These are phyloP conservation scores for Venturia aucupariae DNA, from an alignment of 2,329 filamentous ascomycete species.

Conservation along the genomic window DNA sequence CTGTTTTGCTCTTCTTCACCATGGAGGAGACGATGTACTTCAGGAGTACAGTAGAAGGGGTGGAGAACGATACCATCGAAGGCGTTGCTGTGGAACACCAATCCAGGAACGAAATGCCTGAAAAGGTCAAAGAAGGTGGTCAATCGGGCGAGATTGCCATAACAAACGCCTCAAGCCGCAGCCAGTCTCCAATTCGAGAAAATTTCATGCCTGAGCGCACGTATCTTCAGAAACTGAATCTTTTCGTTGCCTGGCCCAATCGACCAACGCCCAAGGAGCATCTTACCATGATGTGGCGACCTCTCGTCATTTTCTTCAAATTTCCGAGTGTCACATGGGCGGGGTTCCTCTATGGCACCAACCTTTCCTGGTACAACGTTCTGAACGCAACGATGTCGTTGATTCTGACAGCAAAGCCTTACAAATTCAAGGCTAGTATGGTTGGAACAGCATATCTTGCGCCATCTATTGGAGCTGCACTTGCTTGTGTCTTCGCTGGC, in stretches of 20 bases:
- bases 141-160: background rate
- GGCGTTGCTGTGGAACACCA: background rate
- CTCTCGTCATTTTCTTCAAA: conserved; percentile 26
- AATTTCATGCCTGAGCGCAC: background rate
- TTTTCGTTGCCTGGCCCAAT: background rate
- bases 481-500: conserved; percentile 29
- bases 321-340: conserved; percentile 14
- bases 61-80: background rate
- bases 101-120: background rate
- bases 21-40: conserved; percentile 49
- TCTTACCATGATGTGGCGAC: conserved; percentile 3
- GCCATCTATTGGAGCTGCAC: conserved; percentile 27
- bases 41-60: conserved; percentile 25
- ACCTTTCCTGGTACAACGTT: conserved; percentile 35
- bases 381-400: conserved; percentile 34
- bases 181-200: background rate
- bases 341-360: conserved; percentile 32
- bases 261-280: background rate
- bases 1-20: conserved; percentile 47
- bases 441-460: conserved; percentile 31
- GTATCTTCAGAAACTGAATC: conserved; percentile 8
- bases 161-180: background rate
- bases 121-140: background rate
- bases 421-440: conserved; percentile 30
- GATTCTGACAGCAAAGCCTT: conserved; percentile 28